Evolutionary conservation across 176 grass and related monocot genomes (phyloP).

Genomic region (maize (Zea mays)): Zm-B73-REFERENCE-NAM-5.0 NC_050101.1:51981501-51982000

Average conservation of each 20-base stretch:
- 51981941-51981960: background rate
- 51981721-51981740: conserved; percentile 71
- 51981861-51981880: background rate
- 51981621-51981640: conserved; percentile 54
- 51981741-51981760: conserved; percentile 56
- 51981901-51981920: background rate
- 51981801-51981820: conserved; percentile 78
- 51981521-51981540: conserved; percentile 50
- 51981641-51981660: conserved; percentile 73
- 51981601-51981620: background rate
- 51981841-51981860: conserved; percentile 40
- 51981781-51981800: conserved; percentile 69
- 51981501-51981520: conserved; percentile 64
- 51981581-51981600: conserved; percentile 5
- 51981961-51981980: conserved; percentile 48
- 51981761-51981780: conserved; percentile 73
- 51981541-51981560: conserved; percentile 59
- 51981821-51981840: conserved; percentile 81
- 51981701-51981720: conserved; percentile 77
- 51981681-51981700: conserved; percentile 84
- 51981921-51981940: background rate
- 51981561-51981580: conserved; percentile 26
- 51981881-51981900: background rate
- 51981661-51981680: conserved; percentile 70
- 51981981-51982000: conserved; percentile 71